Conservation (phyloP, 495 filamentous ascomycete genomes). For the Rostrohypoxylon terebratum region DNA sequence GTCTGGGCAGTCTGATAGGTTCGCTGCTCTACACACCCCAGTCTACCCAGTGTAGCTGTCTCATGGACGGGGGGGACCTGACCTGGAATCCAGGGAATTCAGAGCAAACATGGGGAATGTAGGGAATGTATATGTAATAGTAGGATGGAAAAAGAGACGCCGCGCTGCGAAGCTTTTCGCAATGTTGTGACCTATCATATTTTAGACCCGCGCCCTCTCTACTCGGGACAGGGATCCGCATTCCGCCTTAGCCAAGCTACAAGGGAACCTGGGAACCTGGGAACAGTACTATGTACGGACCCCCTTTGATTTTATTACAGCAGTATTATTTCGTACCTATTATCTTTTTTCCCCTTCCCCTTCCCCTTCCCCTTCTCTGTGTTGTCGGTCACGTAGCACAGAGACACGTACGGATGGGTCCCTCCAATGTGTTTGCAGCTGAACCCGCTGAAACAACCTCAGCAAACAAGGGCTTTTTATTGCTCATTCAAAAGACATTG, state of each 20-base stretch:
- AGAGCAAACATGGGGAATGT: constrained; percentile 41
- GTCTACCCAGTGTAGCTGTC: constrained; percentile 5
- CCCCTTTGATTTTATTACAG: constrained; percentile 15
- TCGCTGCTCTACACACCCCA: constrained; percentile 6
- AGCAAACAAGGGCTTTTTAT: constrained; percentile 38
- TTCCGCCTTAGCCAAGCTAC: constrained; percentile 22
- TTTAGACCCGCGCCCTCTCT: constrained; percentile 42
- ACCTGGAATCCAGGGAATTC: constrained; percentile 16
- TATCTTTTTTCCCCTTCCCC: constrained; percentile 8
- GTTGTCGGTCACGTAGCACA: constrained; percentile 30
- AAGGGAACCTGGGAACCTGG: constrained; percentile 21
- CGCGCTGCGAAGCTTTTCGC: constrained; percentile 28
- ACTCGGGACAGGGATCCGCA: constrained; percentile 32
- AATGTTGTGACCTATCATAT: constrained; percentile 41
- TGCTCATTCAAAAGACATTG: constrained; percentile 41
- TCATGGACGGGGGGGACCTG: constrained; percentile 9
- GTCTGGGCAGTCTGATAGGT: constrained; percentile 26
- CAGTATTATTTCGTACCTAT: no score
- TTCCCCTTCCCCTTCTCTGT: not conserved
- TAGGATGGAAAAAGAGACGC: constrained; percentile 10
- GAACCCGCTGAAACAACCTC: constrained; percentile 37
- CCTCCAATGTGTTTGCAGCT: constrained; percentile 40
- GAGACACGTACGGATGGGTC: constrained; percentile 34
- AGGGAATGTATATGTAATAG: no score
- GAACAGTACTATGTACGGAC: not conserved